Conservation (phyloP, 208 protist genomes). For the Acanthamoeba polyphaga region DNA sequence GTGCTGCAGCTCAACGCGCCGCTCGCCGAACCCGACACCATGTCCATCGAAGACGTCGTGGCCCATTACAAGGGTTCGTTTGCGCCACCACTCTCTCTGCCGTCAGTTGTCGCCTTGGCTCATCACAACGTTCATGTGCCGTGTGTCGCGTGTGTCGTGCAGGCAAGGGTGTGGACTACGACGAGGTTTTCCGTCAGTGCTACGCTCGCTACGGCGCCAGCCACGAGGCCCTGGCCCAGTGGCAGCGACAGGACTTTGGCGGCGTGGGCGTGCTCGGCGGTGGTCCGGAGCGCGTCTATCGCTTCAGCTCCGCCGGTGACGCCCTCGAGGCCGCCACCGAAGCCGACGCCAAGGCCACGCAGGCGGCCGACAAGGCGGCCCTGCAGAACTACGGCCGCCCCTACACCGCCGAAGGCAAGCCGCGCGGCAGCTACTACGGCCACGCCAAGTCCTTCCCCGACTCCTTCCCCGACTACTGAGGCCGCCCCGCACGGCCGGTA, state of each 20-base stretch:
- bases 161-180: constrained; percentile 86
- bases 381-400: constrained; percentile 90
- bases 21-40: constrained; percentile 39
- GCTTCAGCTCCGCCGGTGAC: neutral
- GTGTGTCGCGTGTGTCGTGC: constrained; percentile 59
- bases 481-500: too few relatives aligned
- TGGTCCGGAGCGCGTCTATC: constrained; percentile 69
- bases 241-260: constrained; percentile 83
- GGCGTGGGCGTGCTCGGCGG: constrained; percentile 68
- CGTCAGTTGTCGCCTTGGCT: neutral
- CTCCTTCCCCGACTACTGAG: constrained; percentile 21
- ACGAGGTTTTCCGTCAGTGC: constrained; percentile 81
- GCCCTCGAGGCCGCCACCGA: neutral
- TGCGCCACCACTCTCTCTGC: neutral
- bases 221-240: constrained; percentile 84
- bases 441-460: constrained; percentile 19
- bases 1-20: constrained; percentile 73
- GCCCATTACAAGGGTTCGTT: neutral
- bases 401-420: constrained; percentile 79
- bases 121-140: constrained; percentile 72
- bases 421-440: constrained; percentile 85
- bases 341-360: constrained; percentile 53
- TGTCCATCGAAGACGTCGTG: constrained; percentile 75
- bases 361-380: constrained; percentile 87
- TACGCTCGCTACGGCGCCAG: constrained; percentile 80